A percentile compares a stretch with the other conserved stretches of the same genome.
Conservation (phyloP, 2,329 filamentous ascomycete genomes). For the Hypomyces rosellus region DNA sequence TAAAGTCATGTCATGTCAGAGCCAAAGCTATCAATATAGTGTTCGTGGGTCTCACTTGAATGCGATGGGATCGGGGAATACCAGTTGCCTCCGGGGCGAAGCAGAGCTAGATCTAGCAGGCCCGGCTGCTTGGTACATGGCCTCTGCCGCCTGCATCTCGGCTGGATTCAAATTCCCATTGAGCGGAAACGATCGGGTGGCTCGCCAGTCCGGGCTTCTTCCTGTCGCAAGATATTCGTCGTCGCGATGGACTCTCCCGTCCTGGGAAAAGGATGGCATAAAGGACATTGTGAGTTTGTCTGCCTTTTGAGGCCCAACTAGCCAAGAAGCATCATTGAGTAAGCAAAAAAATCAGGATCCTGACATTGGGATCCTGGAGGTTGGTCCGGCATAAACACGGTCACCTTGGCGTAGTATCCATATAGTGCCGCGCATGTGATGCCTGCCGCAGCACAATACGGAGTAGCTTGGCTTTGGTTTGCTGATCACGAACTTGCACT, state of each 20-base stretch:
- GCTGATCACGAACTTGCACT: conserved; percentile 2
- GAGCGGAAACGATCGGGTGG: conserved; percentile 16
- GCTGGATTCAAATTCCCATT: conserved; percentile 16
- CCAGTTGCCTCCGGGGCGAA: conserved; percentile 38
- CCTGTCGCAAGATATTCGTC: conserved; percentile 19
- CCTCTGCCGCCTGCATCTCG: conserved; percentile 15
- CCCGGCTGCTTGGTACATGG: not conserved
- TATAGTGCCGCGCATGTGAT: conserved; percentile 19
- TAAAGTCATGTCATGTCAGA: conserved; percentile 19
- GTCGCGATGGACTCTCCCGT: conserved; percentile 21
- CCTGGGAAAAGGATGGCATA: conserved; percentile 28
- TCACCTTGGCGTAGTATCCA: conserved; percentile 6
- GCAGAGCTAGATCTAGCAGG: conserved; percentile 14
- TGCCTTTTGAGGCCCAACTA: conserved; percentile 18
- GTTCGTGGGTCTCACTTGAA: conserved; percentile 38
- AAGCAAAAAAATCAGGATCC: conserved; percentile 3
- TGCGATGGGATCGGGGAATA: conserved; percentile 54
- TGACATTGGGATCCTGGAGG: conserved; percentile 6
- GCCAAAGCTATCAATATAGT: not conserved
- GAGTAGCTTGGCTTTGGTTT: not conserved
- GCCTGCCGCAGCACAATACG: not conserved
- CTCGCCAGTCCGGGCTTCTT: conserved; percentile 18
- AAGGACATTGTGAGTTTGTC: conserved; percentile 34
- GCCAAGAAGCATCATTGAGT: conserved; percentile 11
- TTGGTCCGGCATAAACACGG: conserved; percentile 5